Base-by-base conservation (phyloP, 805 yeast genomes). In the Candida maesae region DNA sequence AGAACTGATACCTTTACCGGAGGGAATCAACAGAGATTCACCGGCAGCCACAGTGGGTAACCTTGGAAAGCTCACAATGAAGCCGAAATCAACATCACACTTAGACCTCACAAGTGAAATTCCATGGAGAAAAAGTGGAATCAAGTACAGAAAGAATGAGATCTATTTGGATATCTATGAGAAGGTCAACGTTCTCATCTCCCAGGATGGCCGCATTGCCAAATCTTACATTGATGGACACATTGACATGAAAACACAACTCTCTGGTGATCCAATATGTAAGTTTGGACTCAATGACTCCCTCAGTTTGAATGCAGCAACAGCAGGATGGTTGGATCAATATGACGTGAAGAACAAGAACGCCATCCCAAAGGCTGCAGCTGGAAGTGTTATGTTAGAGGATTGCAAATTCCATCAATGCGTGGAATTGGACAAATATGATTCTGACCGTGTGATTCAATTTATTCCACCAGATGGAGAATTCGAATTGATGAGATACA, bases 401-500 rank as follows among this genome's bases (percentile, higher is more conserved):
- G 95, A 88, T 59, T 80, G 85, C 52, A 86, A 83, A 49, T 84
- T 88, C 63, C 96, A 88, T 61, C 91, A 86, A 53, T 85, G 95
- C 61, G 96, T 88, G 19, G 78, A 81, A 46, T 67, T 87, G 41
- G 76, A 76, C 43, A 74, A 76, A 50, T 86, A 82, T 60, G 88
- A 84, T 46, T 57, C 69, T 16, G 79, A 81, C 19, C 67, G 84
- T 30, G 65, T 76, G 18, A 82, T 89, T 43, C 76, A 73, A 34
- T 88, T 89, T 49, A 68, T 80, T 11, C 96, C 96, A 3, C 96
- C 96, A 2, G 95, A 88, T 63, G 95, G 95, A 1, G 77, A 79
- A 38, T 85, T 87, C 58, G 91, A 87, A 60, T 71, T 89, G 45
- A 81, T 89, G 90, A 70, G 77, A 26, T 89, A 88, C 62, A 68